Percentiles rank a stretch among this genome's conserved stretches.
phyloP scores from a whole-genome alignment of 441 rosid species.

The Corymbia citriodora region DNA sequence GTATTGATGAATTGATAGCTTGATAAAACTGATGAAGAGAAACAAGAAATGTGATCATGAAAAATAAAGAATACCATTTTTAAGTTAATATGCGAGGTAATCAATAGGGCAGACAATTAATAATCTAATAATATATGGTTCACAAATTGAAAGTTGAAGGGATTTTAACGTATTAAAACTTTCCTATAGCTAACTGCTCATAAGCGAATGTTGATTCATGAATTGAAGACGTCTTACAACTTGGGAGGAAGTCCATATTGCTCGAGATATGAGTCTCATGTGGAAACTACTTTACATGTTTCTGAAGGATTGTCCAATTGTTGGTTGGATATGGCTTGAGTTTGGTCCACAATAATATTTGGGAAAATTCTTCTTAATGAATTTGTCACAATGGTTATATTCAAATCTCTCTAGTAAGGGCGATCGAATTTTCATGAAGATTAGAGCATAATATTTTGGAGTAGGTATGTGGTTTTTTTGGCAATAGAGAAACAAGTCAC shows the following conservation, averaged over 20 bases:
- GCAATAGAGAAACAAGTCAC: neutral
- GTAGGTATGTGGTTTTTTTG: neutral
- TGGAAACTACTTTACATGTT: neutral
- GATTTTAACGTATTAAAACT: neutral
- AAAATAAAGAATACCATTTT: fast-evolving
- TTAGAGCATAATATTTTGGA: neutral
- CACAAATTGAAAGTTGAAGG: neutral
- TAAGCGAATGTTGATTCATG: neutral
- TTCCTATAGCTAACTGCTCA: too few species aligned
- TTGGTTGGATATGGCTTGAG: neutral
- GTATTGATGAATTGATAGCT: neutral
- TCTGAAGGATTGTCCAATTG: neutral
- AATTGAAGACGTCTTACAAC: neutral
- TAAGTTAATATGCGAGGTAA: neutral
- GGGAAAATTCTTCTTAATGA: neutral
- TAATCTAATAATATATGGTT: neutral
- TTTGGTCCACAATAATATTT: neutral
- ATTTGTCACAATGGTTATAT: neutral
- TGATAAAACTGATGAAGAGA: neutral
- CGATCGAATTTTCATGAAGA: neutral
- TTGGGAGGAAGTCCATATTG: neutral
- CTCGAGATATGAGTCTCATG: neutral
- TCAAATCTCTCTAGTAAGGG: neutral
- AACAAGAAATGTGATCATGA: neutral
- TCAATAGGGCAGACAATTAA: neutral